phyloP scores from a whole-genome alignment of 2,329 filamentous ascomycete genomes.

The Paraconiothyrium sp. region DNA sequence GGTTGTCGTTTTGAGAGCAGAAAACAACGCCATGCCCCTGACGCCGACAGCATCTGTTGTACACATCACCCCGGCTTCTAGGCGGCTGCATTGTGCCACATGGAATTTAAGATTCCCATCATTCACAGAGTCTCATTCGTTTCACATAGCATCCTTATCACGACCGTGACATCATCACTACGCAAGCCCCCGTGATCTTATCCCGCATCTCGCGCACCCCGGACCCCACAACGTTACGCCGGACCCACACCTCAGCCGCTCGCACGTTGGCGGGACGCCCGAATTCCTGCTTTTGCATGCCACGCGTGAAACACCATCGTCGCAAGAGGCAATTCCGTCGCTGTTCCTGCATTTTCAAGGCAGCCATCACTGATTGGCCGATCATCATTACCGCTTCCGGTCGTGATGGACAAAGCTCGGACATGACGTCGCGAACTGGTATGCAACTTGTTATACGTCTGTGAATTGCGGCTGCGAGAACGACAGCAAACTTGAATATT shows the following conservation, averaged over 20 bases:
- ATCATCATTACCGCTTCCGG: slow-evolving; percentile 7
- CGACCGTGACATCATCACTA: neutral
- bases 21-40: neutral
- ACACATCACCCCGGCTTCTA: neutral
- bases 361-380: slow-evolving; percentile 11
- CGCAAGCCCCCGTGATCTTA: neutral
- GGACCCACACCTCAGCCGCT: slow-evolving; percentile 3
- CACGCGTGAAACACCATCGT: neutral
- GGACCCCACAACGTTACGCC: slow-evolving; percentile 1
- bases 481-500: neutral
- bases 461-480: neutral
- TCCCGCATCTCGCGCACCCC: neutral
- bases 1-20: neutral
- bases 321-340: neutral
- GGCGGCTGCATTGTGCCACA: neutral
- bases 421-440: slow-evolving; percentile 12
- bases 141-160: neutral
- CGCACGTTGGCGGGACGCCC: neutral
- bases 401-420: slow-evolving; percentile 10
- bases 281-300: slow-evolving; percentile 5
- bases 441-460: neutral
- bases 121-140: neutral
- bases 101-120: neutral
- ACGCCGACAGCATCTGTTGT: neutral
- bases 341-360: slow-evolving; percentile 8